A percentile compares a stretch with the other conserved stretches of the same genome.
Conservation (phyloP, 73 alveolate genomes). For the Blepharisma stoltei region DNA sequence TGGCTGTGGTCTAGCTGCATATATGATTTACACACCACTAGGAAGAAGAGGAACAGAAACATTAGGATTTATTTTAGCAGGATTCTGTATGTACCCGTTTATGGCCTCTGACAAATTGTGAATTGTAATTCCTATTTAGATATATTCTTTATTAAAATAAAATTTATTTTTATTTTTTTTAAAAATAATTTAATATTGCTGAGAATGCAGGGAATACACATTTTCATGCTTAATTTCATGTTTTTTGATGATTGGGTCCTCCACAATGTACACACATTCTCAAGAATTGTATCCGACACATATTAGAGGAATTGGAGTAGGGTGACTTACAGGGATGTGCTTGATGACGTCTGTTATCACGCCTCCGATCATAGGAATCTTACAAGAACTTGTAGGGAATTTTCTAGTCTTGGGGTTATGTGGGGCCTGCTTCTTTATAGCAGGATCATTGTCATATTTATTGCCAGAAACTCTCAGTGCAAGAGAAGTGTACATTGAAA, state of each 20-base stretch:
- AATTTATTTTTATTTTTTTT: too few relatives aligned
- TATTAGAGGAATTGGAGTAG: neutral
- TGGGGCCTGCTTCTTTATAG: too few relatives aligned
- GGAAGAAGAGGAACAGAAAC: too few relatives aligned
- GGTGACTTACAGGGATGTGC: neutral
- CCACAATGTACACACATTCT: neutral
- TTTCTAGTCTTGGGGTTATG: too few relatives aligned
- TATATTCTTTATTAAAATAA: too few relatives aligned
- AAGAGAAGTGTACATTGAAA: too few relatives aligned
- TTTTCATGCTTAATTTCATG: neutral
- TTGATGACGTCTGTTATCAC: neutral
- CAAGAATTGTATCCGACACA: constrained; percentile 8
- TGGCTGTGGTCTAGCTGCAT: neutral
- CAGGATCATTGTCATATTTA: too few relatives aligned
- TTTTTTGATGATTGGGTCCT: constrained; percentile 4
- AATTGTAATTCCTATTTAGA: neutral
- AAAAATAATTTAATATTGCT: too few relatives aligned
- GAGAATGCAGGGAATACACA: too few relatives aligned
- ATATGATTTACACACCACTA: neutral
- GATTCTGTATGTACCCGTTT: neutral
- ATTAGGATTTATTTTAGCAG: neutral
- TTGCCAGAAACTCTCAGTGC: too few relatives aligned
- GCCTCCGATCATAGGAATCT: too few relatives aligned
- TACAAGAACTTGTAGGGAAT: too few relatives aligned
- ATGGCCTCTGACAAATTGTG: neutral